Percentiles rank a stretch among this genome's conserved stretches.
Conservation (phyloP, 2,329 filamentous ascomycete species). For the Fusarium veterinarium region DNA sequence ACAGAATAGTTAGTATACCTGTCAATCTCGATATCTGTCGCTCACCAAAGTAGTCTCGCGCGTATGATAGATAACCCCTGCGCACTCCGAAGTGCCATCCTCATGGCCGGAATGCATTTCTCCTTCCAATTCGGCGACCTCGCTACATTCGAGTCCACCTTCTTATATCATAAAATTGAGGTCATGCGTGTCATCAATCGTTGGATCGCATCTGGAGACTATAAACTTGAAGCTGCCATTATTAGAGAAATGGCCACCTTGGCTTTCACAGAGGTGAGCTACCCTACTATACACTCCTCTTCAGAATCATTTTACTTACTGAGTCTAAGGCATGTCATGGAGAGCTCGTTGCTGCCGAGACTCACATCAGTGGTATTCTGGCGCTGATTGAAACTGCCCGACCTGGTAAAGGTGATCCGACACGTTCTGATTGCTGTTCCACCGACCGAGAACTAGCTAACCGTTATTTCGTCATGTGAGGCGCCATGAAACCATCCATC, state of each 20-base stretch:
- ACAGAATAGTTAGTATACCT: not conserved
- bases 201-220: not conserved
- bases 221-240: not conserved
- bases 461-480: slow-evolving; percentile 13
- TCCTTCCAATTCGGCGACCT: slow-evolving; percentile 9
- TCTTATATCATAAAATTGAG: slow-evolving; percentile 15
- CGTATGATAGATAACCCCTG: not conserved
- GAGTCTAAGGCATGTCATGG: not conserved
- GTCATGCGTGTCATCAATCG: slow-evolving; percentile 8
- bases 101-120: slow-evolving; percentile 22
- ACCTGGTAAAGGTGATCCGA: not conserved
- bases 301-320: rapidly evolving
- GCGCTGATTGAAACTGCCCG: slow-evolving; percentile 5
- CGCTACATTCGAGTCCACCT: not conserved
- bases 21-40: rapidly evolving
- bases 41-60: not conserved
- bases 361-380: slow-evolving; percentile 13
- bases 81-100: not conserved
- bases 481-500: rapidly evolving
- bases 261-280: slow-evolving; percentile 9
- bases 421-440: not conserved
- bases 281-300: rapidly evolving
- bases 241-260: slow-evolving; percentile 16
- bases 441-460: not conserved
- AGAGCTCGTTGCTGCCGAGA: not conserved